Evolutionary conservation across 768 basidiomycete genomes (phyloP), one percentile per base, ranked within the genome.

Genomic region (Pleurotus sapidus): DNA sequence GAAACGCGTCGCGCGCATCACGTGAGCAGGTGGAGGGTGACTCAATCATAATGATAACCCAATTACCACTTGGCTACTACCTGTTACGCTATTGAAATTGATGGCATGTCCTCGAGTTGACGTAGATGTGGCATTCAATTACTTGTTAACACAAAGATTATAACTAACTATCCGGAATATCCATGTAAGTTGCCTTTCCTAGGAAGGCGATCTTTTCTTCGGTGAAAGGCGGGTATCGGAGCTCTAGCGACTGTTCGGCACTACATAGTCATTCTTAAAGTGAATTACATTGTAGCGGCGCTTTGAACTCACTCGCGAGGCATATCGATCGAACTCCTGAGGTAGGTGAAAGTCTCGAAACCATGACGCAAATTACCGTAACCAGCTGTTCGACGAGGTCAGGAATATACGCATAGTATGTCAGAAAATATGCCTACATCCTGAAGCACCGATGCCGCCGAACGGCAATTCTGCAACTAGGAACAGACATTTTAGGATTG

Each of bases 391-490:
- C 18, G 8, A n/a, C 15, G 55, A 62, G 23, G 57, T 59, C 27
- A 37, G 50, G 14, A 56, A 30, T 20, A 39, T 50, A 11, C 27
- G 27, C 11, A 17, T 14, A 42, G 20, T 4, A 4, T 14, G 47
- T 43, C 39, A 6, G 23, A 17, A 43, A 18, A 20, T 24, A 50
- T 17, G 71, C 84, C 60, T 66, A 88, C 87, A 79, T 55, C 87
- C 87, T 2, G 86, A 87, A 64, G 82, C 81, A 30, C 87, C 86
- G 3, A 82, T 72, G 1, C 84, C 82, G 9, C 76, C 74, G 60
- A 84, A 80, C 0, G 82, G 84, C 46, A 84, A 63, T 18, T 67
- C 62, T 49, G 64, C 57, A 5, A 73, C 70, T 73, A 42, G 5
- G 43, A 18, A 9, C 20, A 38, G 17, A 23, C 12, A 56, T 24